Base-by-base conservation (phyloP, 768 basidiomycete species). In the Inosperma sp. region DNA sequence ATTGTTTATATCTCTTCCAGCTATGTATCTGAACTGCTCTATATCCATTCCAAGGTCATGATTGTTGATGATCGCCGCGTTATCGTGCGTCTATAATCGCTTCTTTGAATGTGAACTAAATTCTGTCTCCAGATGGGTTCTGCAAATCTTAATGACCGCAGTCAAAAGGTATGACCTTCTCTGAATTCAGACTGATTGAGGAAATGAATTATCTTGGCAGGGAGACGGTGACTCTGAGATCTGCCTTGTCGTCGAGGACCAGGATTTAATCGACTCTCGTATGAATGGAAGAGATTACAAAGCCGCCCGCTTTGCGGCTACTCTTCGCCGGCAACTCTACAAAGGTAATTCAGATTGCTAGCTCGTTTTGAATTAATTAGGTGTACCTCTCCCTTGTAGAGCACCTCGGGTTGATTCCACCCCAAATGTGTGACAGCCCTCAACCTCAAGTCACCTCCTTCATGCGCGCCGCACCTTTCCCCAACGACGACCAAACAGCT, bases 201-300 rank as follows among this genome's bases (percentile, higher is more conserved):
- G 25, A 30, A n/a, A 5, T 17, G 49, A 14, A 23, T 22, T 23
- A 43, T 21, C 53, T 56, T 40, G 17, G 1, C 49, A 86, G 83
- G 94, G 94, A 21, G 87, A 95, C 56, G 92, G 91, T 27, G 93
- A 95, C 67, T 95, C 92, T 1, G 96, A 98, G 69, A 95, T 97
- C 56, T 90, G 88, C 6, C 69, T 96, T 7, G 83, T 97, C 16
- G 85, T 96, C 25, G 94, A 98, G 67, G 95, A 99, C 60, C 69
- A 76, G 0, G 90, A 95, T 43, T 73, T 81, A 71, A 73, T 99
- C 33, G 72, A 77, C 22, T 79, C 83, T 3, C 76, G 64, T 13
- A 95, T 96, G 93, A 73, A 92, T 58, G 91, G 93, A 2, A 65
- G 78, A 56, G 76, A 77, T 22, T 90, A 84, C 65, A 67, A 73